phyloP scores from a whole-genome alignment of 225 moss, liverwort and hornwort genomes.

The Anthoceros angustus region DNA sequence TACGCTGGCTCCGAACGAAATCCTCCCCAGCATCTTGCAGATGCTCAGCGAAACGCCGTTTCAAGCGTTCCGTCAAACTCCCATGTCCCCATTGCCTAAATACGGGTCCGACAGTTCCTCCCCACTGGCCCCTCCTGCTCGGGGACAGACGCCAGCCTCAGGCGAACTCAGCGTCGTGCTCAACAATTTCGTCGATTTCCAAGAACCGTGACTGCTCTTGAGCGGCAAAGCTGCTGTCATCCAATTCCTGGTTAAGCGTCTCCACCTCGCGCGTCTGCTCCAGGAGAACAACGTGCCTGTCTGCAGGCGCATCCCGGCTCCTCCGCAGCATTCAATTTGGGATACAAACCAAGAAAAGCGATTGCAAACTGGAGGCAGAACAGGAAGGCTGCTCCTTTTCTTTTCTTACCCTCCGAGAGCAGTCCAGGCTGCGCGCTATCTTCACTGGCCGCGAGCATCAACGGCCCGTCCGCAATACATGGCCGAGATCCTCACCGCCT shows the following conservation, averaged over 20 bases:
- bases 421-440: neutral
- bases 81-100: neutral
- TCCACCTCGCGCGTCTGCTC: constrained; percentile 11
- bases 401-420: neutral
- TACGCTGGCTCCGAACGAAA: neutral
- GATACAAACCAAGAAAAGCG: too few relatives aligned
- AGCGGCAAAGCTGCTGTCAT: constrained; percentile 9
- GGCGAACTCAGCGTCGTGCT: constrained; percentile 13
- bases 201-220: constrained; percentile 14
- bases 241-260: constrained; percentile 14
- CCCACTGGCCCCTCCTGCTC: neutral
- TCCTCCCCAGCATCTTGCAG: neutral
- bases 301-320: neutral
- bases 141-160: constrained; percentile 5
- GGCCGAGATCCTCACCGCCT: neutral
- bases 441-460: neutral
- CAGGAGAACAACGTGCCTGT: constrained; percentile 7
- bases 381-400: neutral
- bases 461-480: neutral
- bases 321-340: too few relatives aligned
- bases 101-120: constrained; percentile 11
- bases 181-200: constrained; percentile 3
- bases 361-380: neutral
- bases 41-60: neutral
- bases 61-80: neutral